Conservation (phyloP, 2,329 filamentous ascomycete species). For the Endocalyx cinctus region DNA sequence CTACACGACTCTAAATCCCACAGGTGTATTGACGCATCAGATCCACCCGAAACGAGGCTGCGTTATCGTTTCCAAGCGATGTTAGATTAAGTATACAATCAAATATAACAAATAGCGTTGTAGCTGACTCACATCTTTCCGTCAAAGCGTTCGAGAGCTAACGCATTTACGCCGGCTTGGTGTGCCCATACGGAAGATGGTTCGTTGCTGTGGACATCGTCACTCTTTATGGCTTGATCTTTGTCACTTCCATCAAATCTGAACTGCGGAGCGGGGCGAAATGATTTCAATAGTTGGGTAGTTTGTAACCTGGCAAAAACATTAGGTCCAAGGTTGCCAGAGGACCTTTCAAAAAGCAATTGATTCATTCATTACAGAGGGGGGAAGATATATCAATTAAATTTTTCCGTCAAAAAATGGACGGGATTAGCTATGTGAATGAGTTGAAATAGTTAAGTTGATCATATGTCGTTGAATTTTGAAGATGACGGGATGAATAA, state of each 20-base stretch:
- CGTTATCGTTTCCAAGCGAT: no score
- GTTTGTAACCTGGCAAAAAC: conserved; percentile 63
- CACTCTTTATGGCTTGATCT: conserved; percentile 24
- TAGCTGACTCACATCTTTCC: conserved; percentile 60
- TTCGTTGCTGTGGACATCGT: conserved; percentile 19
- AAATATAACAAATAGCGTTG: neutral
- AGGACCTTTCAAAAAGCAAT: conserved; percentile 70
- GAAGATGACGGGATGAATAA: no score
- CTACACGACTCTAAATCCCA: conserved; percentile 74
- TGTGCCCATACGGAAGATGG: conserved; percentile 57
- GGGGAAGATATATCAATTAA: no score
- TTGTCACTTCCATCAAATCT: conserved; percentile 63
- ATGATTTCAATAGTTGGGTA: conserved; percentile 61
- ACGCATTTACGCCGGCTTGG: conserved; percentile 69
- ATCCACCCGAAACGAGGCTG: conserved; percentile 78
- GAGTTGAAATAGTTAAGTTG: no score
- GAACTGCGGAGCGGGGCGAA: conserved; percentile 62
- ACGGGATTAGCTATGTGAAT: no score
- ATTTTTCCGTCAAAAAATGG: no score
- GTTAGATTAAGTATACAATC: conserved; percentile 15
- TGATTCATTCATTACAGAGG: conserved; percentile 64
- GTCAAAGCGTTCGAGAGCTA: conserved; percentile 79
- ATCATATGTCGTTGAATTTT: no score
- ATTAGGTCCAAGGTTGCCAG: conserved; percentile 61
- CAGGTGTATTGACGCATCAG: conserved; percentile 76